Conservation (phyloP, 148 eudicot genomes). For the Rhododendron molle region DNA sequence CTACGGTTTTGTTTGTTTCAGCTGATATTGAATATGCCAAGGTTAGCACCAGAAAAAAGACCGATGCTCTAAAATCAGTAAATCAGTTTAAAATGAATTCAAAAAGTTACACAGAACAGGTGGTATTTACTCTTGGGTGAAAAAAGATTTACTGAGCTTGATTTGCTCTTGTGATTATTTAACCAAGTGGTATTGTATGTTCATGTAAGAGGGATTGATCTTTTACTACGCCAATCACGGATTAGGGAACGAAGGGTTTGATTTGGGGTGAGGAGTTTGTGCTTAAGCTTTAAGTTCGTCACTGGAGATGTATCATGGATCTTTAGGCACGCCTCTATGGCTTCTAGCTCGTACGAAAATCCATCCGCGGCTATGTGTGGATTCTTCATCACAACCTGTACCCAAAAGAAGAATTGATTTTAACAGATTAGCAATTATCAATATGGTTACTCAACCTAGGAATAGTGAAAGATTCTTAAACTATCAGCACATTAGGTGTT, state of each 20-base stretch:
- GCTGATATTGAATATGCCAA: neutral
- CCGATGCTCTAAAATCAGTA: neutral
- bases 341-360: constrained; percentile 75
- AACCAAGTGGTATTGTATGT: neutral
- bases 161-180: neutral
- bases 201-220: constrained; percentile 9
- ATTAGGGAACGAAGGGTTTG: constrained; percentile 56
- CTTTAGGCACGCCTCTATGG: constrained; percentile 60
- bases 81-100: neutral
- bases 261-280: constrained; percentile 59
- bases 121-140: neutral
- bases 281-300: constrained; percentile 55
- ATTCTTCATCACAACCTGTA: constrained; percentile 74
- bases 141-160: neutral
- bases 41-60: neutral
- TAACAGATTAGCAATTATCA: neutral
- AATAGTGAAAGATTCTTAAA: neutral
- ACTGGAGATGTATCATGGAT: constrained; percentile 59
- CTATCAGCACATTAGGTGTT: neutral
- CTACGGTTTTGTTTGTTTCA: neutral
- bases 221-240: constrained; percentile 47
- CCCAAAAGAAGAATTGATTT: neutral
- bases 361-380: constrained; percentile 89
- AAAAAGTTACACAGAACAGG: neutral
- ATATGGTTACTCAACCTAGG: neutral